Evolutionary conservation across 352 stramenopile species (phyloP).

Genomic region (Phytophthora cryptogea): DNA sequence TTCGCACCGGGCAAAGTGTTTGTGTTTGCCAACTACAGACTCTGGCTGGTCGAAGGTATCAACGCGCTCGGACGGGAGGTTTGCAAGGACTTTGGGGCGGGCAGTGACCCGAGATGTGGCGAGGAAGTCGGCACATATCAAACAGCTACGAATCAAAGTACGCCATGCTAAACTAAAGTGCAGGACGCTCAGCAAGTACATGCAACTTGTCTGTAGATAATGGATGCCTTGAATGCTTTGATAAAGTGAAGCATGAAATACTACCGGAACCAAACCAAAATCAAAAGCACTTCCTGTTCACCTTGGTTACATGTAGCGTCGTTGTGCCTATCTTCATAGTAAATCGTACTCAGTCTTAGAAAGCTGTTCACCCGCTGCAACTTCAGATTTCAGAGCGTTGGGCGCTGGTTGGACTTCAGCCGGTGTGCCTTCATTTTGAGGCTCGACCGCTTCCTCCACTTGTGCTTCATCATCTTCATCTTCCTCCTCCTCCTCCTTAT

Average conservation of each 20-base stretch:
- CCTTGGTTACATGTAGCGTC: too few relatives aligned
- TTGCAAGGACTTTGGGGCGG: constrained; percentile 27
- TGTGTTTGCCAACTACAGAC: constrained; percentile 18
- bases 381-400: neutral
- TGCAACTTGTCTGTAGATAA: too few relatives aligned
- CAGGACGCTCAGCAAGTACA: too few relatives aligned
- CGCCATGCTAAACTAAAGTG: too few relatives aligned
- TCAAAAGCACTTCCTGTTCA: too few relatives aligned
- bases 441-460: constrained; percentile 6
- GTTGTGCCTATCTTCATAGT: constrained; percentile 7
- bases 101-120: constrained; percentile 24
- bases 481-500: constrained; percentile 18
- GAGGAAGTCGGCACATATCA: neutral
- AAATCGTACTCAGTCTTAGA: constrained; percentile 15
- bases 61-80: constrained; percentile 27
- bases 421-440: constrained; percentile 4
- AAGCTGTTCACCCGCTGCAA: constrained; percentile 8
- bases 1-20: constrained; percentile 27
- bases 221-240: too few relatives aligned
- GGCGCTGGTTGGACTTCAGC: neutral
- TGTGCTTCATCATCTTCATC: constrained; percentile 6
- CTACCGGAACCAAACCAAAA: too few relatives aligned
- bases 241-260: too few relatives aligned
- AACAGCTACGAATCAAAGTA: neutral
- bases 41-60: constrained; percentile 23